Conservation (phyloP, 345 rosid genomes). For the Euclidium syriacum region DNA sequence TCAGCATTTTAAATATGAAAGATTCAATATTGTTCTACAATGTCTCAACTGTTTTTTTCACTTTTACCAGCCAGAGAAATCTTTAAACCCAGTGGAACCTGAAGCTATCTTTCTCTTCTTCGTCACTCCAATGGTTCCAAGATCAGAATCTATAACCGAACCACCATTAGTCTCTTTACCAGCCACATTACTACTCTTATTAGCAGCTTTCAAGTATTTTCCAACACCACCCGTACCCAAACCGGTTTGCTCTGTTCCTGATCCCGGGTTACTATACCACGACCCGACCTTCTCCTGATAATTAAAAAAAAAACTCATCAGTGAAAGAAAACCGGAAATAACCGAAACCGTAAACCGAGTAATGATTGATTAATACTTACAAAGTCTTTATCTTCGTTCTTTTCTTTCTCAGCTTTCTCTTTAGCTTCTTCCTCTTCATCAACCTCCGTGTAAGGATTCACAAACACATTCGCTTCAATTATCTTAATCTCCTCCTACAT, state of each 20-base stretch:
- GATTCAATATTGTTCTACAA: neutral
- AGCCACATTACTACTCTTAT: slow-evolving; percentile 41
- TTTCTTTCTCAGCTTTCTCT: slow-evolving; percentile 57
- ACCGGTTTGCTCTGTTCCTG: slow-evolving; percentile 48
- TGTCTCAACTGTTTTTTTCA: slow-evolving; percentile 7
- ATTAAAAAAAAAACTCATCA: too few relatives aligned
- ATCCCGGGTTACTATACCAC: slow-evolving; percentile 90
- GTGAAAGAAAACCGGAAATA: too few relatives aligned
- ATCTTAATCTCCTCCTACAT: slow-evolving; percentile 89
- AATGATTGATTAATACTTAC: too few relatives aligned
- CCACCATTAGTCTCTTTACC: slow-evolving; percentile 16
- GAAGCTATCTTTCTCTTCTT: slow-evolving; percentile 67
- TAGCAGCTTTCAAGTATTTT: slow-evolving; percentile 68
- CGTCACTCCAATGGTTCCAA: slow-evolving; percentile 28
- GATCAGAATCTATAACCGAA: slow-evolving; percentile 30
- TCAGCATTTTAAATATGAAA: neutral
- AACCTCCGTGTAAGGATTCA: slow-evolving; percentile 77
- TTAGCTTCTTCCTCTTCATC: slow-evolving; percentile 80
- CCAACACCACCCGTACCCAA: slow-evolving; percentile 60
- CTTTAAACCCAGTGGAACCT: slow-evolving; percentile 44
- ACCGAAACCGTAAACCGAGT: too few relatives aligned
- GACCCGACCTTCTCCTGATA: slow-evolving; percentile 80
- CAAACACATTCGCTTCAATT: slow-evolving; percentile 59
- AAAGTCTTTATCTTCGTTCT: slow-evolving; percentile 44
- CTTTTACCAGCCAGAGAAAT: slow-evolving; percentile 86